A percentile compares a stretch with the other conserved stretches of the same genome.
phyloP scores from a whole-genome alignment of 768 basidiomycete species.

The Sarcomyxa edulis region DNA sequence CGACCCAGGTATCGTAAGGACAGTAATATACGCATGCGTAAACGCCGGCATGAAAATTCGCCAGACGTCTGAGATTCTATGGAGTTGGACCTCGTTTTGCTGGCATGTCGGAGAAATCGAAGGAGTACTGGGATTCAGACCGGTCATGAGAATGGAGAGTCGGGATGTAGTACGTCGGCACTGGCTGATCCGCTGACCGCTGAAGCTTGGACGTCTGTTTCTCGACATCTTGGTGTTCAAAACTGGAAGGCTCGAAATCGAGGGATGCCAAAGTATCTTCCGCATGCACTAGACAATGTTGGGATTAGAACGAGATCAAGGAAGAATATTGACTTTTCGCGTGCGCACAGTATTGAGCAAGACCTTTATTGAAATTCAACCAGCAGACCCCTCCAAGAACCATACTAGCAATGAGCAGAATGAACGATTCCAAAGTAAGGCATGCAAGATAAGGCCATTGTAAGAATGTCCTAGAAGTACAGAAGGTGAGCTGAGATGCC shows the following conservation, averaged over 20 bases:
- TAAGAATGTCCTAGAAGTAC: constrained; percentile 20
- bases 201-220: too few species aligned
- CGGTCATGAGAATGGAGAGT: too few species aligned
- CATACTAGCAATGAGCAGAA: constrained; percentile 34
- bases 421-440: constrained; percentile 39
- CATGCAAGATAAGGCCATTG: constrained; percentile 46
- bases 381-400: constrained; percentile 44
- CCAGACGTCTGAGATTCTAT: too few species aligned
- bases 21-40: too few species aligned
- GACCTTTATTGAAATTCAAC: constrained; percentile 48
- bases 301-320: constrained; percentile 1
- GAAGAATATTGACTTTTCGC: too few species aligned
- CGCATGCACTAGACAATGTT: constrained; percentile 10
- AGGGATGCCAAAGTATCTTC: constrained; percentile 12
- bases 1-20: too few species aligned
- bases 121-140: too few species aligned
- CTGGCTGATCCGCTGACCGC: too few species aligned
- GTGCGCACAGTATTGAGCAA: constrained; percentile 49
- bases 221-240: constrained; percentile 13
- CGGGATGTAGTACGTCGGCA: too few species aligned
- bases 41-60: too few species aligned
- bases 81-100: too few species aligned
- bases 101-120: too few species aligned
- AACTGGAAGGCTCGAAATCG: constrained; percentile 13
- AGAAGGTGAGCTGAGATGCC: constrained; percentile 9